These are phyloP conservation scores for Barbatosphaeria neglecta DNA, from an alignment of 495 filamentous ascomycete genomes.

Conservation along the genomic window DNA sequence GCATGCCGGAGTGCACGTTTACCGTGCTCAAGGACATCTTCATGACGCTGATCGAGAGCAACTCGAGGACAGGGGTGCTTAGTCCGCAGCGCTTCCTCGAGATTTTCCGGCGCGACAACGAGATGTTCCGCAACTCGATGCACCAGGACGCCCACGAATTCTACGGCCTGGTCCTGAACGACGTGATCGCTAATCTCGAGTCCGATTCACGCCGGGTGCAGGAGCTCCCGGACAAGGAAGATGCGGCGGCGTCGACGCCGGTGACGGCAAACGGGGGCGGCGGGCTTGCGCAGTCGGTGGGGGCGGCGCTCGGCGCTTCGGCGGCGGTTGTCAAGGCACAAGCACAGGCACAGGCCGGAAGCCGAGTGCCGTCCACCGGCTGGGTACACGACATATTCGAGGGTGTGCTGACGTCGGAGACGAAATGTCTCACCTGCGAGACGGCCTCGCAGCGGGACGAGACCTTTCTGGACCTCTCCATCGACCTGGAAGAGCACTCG, in stretches of 20 bases:
- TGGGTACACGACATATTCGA: conserved; percentile 99
- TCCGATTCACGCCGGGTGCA: conserved; percentile 52
- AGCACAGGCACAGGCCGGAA: conserved; percentile 16
- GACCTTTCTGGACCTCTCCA: conserved; percentile 88
- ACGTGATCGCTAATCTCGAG: conserved; percentile 90
- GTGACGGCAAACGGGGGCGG: conserved; percentile 6
- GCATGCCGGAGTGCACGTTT: conserved; percentile 90
- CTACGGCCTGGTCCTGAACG: conserved; percentile 86
- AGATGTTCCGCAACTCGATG: conserved; percentile 94
- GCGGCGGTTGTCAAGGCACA: conserved; percentile 29
- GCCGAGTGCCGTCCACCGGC: conserved; percentile 44
- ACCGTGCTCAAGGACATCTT: conserved; percentile 94
- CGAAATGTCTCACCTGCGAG: conserved; percentile 91
- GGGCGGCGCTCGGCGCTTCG: conserved; percentile 31
- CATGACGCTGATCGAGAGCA: conserved; percentile 73
- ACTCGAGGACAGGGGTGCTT: conserved; percentile 77
- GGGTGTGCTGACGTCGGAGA: conserved; percentile 88
- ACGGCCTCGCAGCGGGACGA: conserved; percentile 92
- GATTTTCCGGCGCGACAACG: conserved; percentile 83
- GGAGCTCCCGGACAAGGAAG: conserved; percentile 24
- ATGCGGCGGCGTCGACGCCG: conserved; percentile 6
- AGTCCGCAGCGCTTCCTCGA: conserved; percentile 89
- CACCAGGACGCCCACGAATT: conserved; percentile 99
- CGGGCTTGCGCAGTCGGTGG: conserved; percentile 25
- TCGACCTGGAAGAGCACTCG: conserved; percentile 89